Conservation (phyloP, 2,329 filamentous ascomycete genomes). For the Epichloe gansuensis region DNA sequence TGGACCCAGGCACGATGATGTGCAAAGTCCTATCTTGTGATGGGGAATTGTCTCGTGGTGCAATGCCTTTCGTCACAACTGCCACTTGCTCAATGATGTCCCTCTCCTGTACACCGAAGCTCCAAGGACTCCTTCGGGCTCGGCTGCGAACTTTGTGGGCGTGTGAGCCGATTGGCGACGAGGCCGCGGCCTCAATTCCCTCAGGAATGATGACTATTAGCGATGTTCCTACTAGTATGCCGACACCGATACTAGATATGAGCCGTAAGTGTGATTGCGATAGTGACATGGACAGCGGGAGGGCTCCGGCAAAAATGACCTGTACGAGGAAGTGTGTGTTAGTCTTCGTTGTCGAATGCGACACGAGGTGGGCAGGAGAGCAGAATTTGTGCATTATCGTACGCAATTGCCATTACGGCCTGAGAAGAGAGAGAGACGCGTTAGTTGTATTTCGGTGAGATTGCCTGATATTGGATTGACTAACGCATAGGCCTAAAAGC, state of each 20-base stretch:
- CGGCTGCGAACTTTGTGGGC: constrained; percentile 23
- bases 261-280: constrained; percentile 78
- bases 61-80: constrained; percentile 8
- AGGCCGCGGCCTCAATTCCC: constrained; percentile 82
- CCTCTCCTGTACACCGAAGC: constrained; percentile 13
- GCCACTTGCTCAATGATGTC: constrained; percentile 13
- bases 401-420: constrained; percentile 49
- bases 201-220: constrained; percentile 97
- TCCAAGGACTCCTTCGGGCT: constrained; percentile 21
- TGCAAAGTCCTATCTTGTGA: not conserved
- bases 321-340: constrained; percentile 23
- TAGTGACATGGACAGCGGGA: constrained; percentile 80
- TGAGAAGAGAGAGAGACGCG: constrained; percentile 11
- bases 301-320: constrained; percentile 87
- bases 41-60: not conserved
- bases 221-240: constrained; percentile 86
- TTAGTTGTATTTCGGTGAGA: not conserved
- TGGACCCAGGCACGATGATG: constrained; percentile 1
- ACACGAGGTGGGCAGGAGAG: not conserved
- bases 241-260: constrained; percentile 85
- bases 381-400: not conserved
- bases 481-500: constrained; percentile 29
- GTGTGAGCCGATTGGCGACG: constrained; percentile 30
- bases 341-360: not conserved
- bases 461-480: constrained; percentile 16